phyloP scores from a whole-genome alignment of 2,329 filamentous ascomycete genomes.

The Didymella arachidicola region DNA sequence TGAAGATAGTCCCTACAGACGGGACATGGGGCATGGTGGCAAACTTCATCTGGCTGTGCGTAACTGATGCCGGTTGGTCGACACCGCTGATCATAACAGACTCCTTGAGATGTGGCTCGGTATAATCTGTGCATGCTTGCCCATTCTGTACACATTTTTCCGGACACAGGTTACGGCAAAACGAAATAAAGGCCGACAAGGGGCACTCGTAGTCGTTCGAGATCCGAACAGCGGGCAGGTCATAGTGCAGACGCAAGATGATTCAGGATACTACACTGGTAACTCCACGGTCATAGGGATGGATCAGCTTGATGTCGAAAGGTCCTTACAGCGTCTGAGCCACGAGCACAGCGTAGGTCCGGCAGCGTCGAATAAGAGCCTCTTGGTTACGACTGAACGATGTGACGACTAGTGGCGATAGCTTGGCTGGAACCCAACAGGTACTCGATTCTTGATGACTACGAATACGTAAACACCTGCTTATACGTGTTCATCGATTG shows the following conservation, averaged over 20 bases:
- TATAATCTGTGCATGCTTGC: slow-evolving; percentile 28
- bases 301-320: slow-evolving; percentile 8
- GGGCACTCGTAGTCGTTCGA: slow-evolving; percentile 1
- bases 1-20: slow-evolving; percentile 19
- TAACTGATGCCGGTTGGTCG: not conserved
- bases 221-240: slow-evolving; percentile 19
- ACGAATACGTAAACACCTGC: not conserved
- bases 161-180: slow-evolving; percentile 1
- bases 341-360: slow-evolving; percentile 7
- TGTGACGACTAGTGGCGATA: slow-evolving; percentile 14
- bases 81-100: slow-evolving; percentile 11
- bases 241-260: not conserved
- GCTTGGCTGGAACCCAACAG: not conserved
- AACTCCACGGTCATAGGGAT: not conserved
- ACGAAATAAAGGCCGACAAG: not conserved
- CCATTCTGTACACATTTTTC: slow-evolving; percentile 22
- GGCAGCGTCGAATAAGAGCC: slow-evolving; percentile 21
- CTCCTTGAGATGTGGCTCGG: slow-evolving; percentile 30
- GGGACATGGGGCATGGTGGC: slow-evolving; percentile 27
- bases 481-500: not conserved
- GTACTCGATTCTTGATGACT: not conserved
- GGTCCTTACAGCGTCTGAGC: not conserved
- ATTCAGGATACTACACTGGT: slow-evolving; percentile 17
- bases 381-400: slow-evolving; percentile 13
- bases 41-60: slow-evolving; percentile 31